Percentiles rank a stretch among this genome's conserved stretches.
phyloP scores from a whole-genome alignment of 768 basidiomycete species.

The Dioszegia hungarica region DNA sequence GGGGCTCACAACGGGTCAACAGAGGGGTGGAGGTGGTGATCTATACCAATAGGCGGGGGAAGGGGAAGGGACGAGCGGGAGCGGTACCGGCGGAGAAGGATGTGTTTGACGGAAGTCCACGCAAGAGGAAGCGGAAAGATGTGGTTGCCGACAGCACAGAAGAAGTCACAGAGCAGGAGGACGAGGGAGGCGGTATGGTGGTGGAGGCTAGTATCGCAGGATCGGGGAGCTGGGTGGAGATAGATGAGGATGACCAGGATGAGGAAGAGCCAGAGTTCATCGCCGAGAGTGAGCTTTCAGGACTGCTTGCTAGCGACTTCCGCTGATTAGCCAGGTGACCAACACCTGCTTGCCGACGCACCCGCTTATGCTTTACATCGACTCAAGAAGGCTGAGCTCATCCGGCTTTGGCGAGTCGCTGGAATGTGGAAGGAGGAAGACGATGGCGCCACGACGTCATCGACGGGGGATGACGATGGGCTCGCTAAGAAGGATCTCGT shows the following conservation, averaged over 20 bases:
- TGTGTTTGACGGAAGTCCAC: constrained; percentile 12
- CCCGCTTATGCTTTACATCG: constrained; percentile 38
- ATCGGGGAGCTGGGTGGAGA: constrained; percentile 33
- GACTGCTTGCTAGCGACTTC: background rate
- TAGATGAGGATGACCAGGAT: constrained; percentile 27
- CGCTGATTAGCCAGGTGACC: constrained; percentile 46
- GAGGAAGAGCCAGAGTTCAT: constrained; percentile 39
- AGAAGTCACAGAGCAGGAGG: background rate
- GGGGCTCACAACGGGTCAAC: constrained; percentile 23
- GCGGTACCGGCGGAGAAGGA: background rate
- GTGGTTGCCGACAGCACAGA: background rate
- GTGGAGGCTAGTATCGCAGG: background rate
- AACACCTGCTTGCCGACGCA: constrained; percentile 42
- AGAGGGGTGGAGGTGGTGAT: background rate
- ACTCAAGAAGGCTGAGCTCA: constrained; percentile 44
- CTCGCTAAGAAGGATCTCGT: constrained; percentile 44
- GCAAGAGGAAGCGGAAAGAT: constrained; percentile 12
- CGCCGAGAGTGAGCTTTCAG: constrained; percentile 40
- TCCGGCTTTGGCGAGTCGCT: constrained; percentile 46
- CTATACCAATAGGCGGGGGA: background rate
- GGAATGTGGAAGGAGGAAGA: constrained; percentile 39
- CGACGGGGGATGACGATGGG: constrained; percentile 24
- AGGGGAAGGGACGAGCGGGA: constrained; percentile 2
- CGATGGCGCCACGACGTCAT: constrained; percentile 6
- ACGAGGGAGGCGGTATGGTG: constrained; percentile 27